Evolutionary conservation across 164 flowering plant species (phyloP).

Genomic region (Kingdonia uniflora): DNA sequence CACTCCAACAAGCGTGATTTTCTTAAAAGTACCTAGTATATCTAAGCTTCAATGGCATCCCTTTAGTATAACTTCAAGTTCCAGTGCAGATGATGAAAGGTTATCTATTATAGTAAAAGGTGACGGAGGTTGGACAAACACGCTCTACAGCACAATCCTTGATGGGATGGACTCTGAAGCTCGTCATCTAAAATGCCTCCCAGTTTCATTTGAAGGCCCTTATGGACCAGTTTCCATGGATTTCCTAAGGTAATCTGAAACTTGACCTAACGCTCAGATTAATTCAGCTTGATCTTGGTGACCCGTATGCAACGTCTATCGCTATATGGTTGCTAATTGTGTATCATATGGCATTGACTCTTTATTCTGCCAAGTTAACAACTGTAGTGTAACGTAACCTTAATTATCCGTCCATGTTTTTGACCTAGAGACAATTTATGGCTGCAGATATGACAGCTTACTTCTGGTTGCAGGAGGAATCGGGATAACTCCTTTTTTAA

Average conservation of each 20-base stretch:
- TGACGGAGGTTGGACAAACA: constrained; percentile 66
- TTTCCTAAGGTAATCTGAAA: constrained; percentile 70
- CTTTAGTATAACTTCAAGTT: constrained; percentile 71
- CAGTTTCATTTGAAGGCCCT: constrained; percentile 75
- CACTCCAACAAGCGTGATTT: constrained; percentile 59
- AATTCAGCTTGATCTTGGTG: too few species aligned
- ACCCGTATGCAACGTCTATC: too few species aligned
- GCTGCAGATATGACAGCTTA: constrained; percentile 61
- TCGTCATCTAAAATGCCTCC: constrained; percentile 29
- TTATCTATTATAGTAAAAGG: constrained; percentile 56
- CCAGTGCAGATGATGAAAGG: constrained; percentile 34
- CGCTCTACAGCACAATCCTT: constrained; percentile 36
- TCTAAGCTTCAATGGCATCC: constrained; percentile 78
- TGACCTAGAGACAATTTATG: constrained; percentile 1
- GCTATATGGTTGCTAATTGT: too few species aligned
- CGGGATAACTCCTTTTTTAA: constrained; percentile 80
- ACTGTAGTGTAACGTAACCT: too few species aligned
- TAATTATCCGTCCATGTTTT: too few species aligned
- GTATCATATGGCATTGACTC: too few species aligned
- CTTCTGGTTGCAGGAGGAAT: constrained; percentile 73
- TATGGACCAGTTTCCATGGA: constrained; percentile 60
- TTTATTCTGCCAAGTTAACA: too few species aligned
- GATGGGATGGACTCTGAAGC: constrained; percentile 21
- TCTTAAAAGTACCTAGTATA: constrained; percentile 58
- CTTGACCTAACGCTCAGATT: too few species aligned